Evolutionary conservation across 768 basidiomycete species (phyloP).

Genomic region (Hortiboletus flavorubellus): DNA sequence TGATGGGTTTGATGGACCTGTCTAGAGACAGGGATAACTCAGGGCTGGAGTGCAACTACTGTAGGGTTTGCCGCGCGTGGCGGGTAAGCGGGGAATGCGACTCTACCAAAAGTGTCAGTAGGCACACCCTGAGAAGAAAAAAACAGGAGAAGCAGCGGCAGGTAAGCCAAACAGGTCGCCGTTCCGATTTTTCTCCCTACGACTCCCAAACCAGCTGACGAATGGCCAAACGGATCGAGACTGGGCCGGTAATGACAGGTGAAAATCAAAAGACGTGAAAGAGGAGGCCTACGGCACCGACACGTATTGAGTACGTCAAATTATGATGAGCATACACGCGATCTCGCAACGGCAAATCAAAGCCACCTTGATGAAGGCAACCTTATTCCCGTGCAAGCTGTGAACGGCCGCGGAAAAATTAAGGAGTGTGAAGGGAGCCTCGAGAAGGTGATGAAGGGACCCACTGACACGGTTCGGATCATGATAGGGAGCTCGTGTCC

Average conservation of each 20-base stretch:
- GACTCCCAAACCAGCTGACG: neutral
- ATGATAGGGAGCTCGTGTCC: neutral
- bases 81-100: constrained; percentile 8
- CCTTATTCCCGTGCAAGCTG: constrained; percentile 22
- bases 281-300: constrained; percentile 21
- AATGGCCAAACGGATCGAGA: constrained; percentile 5
- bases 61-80: neutral
- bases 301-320: constrained; percentile 27
- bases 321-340: constrained; percentile 10
- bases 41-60: constrained; percentile 11
- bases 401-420: constrained; percentile 2
- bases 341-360: constrained; percentile 20
- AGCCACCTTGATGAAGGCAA: constrained; percentile 18
- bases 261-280: constrained; percentile 22
- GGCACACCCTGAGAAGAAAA: constrained; percentile 5
- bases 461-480: constrained; percentile 18
- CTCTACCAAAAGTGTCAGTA: constrained; percentile 15
- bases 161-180: constrained; percentile 10
- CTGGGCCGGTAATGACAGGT: constrained; percentile 19
- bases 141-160: constrained; percentile 7
- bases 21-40: neutral
- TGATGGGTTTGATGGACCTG: neutral
- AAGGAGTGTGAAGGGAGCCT: constrained; percentile 4
- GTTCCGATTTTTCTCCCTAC: constrained; percentile 13
- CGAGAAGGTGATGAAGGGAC: constrained; percentile 9